These are phyloP conservation scores for Haplosporangium sp. DNA, from an alignment of 371 early-diverging fungal genomes.

Conservation along the genomic window DNA sequence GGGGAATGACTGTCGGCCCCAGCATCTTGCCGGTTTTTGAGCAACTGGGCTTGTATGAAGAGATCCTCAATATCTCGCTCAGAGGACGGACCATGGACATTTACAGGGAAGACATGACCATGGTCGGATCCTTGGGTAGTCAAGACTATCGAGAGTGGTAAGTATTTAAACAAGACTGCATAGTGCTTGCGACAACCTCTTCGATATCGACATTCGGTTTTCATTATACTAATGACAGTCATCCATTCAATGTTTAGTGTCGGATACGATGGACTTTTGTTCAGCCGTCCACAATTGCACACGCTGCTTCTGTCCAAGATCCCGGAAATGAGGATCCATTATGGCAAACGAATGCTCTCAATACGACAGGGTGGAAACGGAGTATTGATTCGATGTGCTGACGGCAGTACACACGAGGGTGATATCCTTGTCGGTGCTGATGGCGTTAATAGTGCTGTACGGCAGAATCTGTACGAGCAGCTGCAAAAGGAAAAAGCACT, in stretches of 20 bases:
- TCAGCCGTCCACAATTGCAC: constrained; percentile 27
- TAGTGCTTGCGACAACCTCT: no score
- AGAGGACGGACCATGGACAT: constrained; percentile 17
- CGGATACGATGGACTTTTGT: constrained; percentile 21
- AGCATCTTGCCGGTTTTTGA: constrained; percentile 27
- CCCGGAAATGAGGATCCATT: constrained; percentile 5
- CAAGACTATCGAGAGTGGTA: no score
- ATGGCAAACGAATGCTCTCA: constrained; percentile 15
- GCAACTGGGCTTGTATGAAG: constrained; percentile 28
- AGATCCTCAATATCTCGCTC: constrained; percentile 19
- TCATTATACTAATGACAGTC: neutral
- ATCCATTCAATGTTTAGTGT: constrained; percentile 7
- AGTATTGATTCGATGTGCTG: constrained; percentile 21
- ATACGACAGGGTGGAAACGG: constrained; percentile 22
- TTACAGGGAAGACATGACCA: constrained; percentile 19
- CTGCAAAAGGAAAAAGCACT: constrained; percentile 18
- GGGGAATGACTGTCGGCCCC: constrained; percentile 23
- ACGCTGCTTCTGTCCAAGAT: constrained; percentile 20
- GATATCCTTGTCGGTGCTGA: constrained; percentile 39
- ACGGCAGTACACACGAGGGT: constrained; percentile 19
- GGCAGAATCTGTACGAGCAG: constrained; percentile 27
- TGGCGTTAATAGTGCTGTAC: constrained; percentile 38
- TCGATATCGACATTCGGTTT: neutral
- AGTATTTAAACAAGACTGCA: no score
- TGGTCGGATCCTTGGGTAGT: neutral